These are phyloP conservation scores for Cystobasidium tubakii DNA, from an alignment of 768 basidiomycete species.

Conservation along the genomic window DNA sequence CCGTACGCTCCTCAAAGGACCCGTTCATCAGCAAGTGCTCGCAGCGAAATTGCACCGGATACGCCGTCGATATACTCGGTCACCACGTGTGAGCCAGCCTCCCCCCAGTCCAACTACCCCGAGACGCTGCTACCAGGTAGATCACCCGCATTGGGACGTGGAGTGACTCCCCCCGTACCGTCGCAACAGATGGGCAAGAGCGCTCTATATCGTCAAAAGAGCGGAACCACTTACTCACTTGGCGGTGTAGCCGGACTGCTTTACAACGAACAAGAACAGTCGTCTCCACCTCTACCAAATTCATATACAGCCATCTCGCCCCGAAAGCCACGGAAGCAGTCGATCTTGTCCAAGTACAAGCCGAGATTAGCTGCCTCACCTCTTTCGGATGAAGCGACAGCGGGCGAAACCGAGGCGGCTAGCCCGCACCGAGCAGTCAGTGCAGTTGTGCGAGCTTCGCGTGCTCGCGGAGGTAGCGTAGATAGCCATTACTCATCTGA, in stretches of 20 bases:
- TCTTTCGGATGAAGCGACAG: slow-evolving; percentile 15
- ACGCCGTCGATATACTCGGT: slow-evolving; percentile 22
- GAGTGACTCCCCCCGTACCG: background rate
- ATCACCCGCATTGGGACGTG: slow-evolving; percentile 14
- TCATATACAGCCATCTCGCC: slow-evolving; percentile 8
- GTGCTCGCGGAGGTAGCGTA: background rate
- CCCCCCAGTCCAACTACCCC: background rate
- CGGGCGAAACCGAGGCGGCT: background rate
- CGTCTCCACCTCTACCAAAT: background rate
- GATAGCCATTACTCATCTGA: slow-evolving; percentile 5
- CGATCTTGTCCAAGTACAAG: slow-evolving; percentile 8
- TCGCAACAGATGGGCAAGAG: background rate
- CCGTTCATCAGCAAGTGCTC: background rate
- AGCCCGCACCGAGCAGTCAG: slow-evolving; percentile 12
- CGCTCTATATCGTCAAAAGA: slow-evolving; percentile 12
- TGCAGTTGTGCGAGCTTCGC: slow-evolving; percentile 15
- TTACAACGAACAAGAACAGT: background rate
- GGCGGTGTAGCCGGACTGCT: slow-evolving; percentile 21
- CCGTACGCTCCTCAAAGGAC: background rate
- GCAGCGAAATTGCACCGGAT: slow-evolving; percentile 7
- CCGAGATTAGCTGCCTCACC: background rate
- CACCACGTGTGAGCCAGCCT: slow-evolving; percentile 9
- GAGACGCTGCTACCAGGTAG: slow-evolving; percentile 10
- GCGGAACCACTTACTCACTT: slow-evolving; percentile 33
- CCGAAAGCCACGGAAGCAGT: slow-evolving; percentile 27